Conservation (phyloP, 805 yeast genomes). For the Metschnikowia hibisci region DNA sequence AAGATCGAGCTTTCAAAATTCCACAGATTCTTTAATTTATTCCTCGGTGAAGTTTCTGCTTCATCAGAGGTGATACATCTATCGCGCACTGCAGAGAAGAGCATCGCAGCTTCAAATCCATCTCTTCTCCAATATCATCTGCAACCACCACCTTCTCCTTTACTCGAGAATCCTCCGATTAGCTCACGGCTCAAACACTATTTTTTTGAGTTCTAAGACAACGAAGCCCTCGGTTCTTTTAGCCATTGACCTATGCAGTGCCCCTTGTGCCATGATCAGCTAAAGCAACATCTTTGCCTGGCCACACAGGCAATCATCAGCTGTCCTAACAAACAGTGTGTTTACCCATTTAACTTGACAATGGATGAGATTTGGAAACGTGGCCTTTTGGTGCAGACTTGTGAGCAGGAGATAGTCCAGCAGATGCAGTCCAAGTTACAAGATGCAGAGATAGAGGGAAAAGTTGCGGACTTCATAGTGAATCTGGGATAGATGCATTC, state of each 20-base stretch:
- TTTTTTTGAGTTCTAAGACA: too few relatives aligned
- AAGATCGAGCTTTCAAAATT: too few relatives aligned
- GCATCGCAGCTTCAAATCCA: too few relatives aligned
- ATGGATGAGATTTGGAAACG: constrained; percentile 25
- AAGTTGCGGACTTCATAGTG: constrained; percentile 25
- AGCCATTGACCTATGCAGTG: constrained; percentile 19
- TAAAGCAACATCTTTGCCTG: constrained; percentile 26
- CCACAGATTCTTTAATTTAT: too few relatives aligned
- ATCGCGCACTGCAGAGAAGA: too few relatives aligned
- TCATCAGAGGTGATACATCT: too few relatives aligned
- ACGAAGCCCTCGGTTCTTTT: too few relatives aligned
- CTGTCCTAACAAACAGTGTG: constrained; percentile 28
- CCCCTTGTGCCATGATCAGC: constrained; percentile 26
- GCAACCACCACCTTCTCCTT: too few relatives aligned
- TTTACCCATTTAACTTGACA: constrained; percentile 32
- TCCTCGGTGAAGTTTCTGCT: too few relatives aligned
- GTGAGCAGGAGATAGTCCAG: constrained; percentile 24
- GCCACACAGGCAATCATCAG: constrained; percentile 24
- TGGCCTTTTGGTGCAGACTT: constrained; percentile 21
- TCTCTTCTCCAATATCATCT: too few relatives aligned
- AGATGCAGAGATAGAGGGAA: constrained; percentile 22
- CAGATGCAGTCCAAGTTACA: constrained; percentile 25
- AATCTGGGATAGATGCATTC: neutral
- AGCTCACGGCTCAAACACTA: too few relatives aligned
- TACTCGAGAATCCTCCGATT: too few relatives aligned